Evolutionary conservation across 2,329 filamentous ascomycete genomes (phyloP), one percentile per base, ranked within the genome.

Genomic region (Trichoderma gracile): DNA sequence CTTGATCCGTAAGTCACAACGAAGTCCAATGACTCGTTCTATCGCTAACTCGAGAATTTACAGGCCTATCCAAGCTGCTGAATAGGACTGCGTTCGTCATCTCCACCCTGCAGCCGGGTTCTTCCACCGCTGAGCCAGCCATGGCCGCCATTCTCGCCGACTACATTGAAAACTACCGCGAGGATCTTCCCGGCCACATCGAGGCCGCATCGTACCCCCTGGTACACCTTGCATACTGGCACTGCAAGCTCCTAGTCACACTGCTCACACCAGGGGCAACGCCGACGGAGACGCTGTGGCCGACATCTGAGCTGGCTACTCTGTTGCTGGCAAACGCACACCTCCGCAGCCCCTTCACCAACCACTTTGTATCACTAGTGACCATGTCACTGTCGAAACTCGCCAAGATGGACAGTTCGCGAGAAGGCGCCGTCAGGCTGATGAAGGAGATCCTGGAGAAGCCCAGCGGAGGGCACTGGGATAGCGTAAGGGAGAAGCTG

Each of bases 201-300:
- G 84, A 85, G 23, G 81, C 82, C 4, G 72, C 76, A 0, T 76
- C 79, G 3, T 79, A 83, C 55, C 84, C 85, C 3, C 72, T 89
- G 38, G 79, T 91, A 2, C 85, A 89, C 69, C 79, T 92, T 25
- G 84, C 84, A 19, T 91, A 90, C 75, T 90, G 89, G 84, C 88
- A 91, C 73, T 82, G 85, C 68, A 85, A 87, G 66, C 80, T 91
- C 9, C 78, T 92, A 19, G 81, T 86, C 10, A 85, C 87, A 58
- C 80, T 90, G 2, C 78, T 88, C 61, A 84, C 83, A 43, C 82
- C 85, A 1, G 80, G 80, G 12, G 79, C 83, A 1, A 82, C 84
- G 46, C 80, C 85, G 0, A 76, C 80, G 2, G 84, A 89, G 65
- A 80, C 88, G 17, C 76, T 90, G 21, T 86, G 84, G 74, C 83